Base-by-base conservation (phyloP, 306 rosid genomes). In the Spatholobus suberectus region DNA sequence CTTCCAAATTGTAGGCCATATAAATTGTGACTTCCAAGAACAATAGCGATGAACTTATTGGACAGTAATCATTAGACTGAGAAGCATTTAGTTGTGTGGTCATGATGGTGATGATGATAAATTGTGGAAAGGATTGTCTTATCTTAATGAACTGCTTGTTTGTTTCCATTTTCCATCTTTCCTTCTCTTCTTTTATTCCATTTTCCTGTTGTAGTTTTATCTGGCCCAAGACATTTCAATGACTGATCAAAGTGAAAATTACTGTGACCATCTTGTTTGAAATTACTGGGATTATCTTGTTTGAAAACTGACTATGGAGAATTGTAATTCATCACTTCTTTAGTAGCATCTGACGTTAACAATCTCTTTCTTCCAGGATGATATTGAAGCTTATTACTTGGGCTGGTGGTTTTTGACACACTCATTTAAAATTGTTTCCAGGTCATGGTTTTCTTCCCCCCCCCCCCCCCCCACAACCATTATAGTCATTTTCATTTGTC, bases 291-390 rank as follows among this genome's bases (percentile, higher is more conserved):
- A 35, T 23, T 6, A 75, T 35, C 21, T 21, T 78, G 47, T 61
- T 9, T 29, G 11, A 61, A 27, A 14, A n/a, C n/a, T 32, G 24
- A 44, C 29, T 15, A 65, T 38, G 17, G 79, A 77, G 59, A 5
- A 63, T 66, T 73, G 47, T 49, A 11, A 52, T 58, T 37, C 43
- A 10, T 49, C 13, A 29, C 20, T 73, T 13, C 6, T 29, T 47
- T 40, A 24, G 79, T 27, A 37, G 71, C n/a, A 55, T 65, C 84
- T 88, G 46, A 82, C 70, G 44, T 57, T 44, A 35, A 27, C n/a
- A 21, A 67, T 29, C 18, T 58, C 58, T 49, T 49, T 32, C 83
- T 84, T 34, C 85, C 87, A 90, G 89, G 97, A 87, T 83, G 85
- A 84, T 73, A 41, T 81, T 81, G 84, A 87, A 87, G 87, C 85